Evolutionary conservation across 805 yeast genomes (phyloP).

Genomic region (Barnettozyma sp.): DNA sequence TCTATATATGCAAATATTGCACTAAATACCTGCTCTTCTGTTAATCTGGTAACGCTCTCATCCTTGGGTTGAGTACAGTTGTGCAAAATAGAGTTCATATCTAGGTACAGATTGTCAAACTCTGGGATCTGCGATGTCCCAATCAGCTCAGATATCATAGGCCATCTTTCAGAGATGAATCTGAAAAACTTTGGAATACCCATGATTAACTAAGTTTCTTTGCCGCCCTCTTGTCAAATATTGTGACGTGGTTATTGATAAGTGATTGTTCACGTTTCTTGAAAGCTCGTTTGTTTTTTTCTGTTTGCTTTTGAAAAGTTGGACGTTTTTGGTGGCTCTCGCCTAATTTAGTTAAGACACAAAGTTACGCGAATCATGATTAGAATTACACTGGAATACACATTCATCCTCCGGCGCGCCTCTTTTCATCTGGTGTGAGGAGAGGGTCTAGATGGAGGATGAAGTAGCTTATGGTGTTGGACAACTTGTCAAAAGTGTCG

Average conservation of each 20-base stretch:
- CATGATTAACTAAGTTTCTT: conserved; percentile 28
- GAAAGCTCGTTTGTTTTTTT: no score
- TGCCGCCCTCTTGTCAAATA: not conserved
- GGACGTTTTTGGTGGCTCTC: conserved; percentile 2
- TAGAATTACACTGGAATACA: no score
- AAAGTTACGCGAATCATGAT: conserved; percentile 9
- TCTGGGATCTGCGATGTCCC: conserved; percentile 82
- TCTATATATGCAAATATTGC: conserved; percentile 94
- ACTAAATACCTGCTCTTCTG: conserved; percentile 88
- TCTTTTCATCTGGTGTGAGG: no score
- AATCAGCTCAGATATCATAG: conserved; percentile 80
- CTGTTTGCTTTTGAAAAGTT: conserved; percentile 1
- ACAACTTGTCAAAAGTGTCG: not conserved
- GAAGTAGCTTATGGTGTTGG: no score
- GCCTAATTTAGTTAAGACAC: no score
- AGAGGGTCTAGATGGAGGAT: no score
- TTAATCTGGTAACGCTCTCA: conserved; percentile 54
- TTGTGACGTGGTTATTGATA: no score
- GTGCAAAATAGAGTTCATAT: conserved; percentile 95
- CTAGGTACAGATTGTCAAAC: conserved; percentile 89
- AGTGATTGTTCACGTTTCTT: no score
- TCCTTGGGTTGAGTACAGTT: conserved; percentile 87
- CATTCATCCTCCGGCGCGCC: no score
- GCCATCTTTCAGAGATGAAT: conserved; percentile 98
- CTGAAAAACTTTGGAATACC: conserved; percentile 97